Base-by-base conservation (phyloP, 345 rosid species). In the Hypericum perforatum region DNA sequence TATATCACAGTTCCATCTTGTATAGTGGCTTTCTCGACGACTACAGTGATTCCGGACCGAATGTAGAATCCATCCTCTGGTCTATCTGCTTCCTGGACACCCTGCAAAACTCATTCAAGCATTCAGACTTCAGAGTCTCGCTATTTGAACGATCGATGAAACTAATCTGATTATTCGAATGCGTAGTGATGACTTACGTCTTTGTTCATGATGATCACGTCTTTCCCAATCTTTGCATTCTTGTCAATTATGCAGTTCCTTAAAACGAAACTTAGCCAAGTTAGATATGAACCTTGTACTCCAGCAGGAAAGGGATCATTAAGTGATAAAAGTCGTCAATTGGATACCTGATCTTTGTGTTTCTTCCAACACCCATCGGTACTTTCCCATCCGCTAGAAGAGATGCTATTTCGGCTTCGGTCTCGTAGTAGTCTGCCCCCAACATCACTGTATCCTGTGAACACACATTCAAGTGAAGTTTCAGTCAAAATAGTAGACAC, bases 211-310 rank as follows among this genome's bases (percentile, higher is more conserved):
- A 91, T 85, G 64, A 79, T 53, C 68, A 87, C 98, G 12, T 87
- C 72, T 78, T 87, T 78, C 49, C 98, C 92, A 16, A 91, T 82
- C 79, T 78, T 87, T 2, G 81, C 86, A 15, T 91, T 91, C 88
- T 91, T 91, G 80, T 91, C 98, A 9, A 91, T 79, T 48, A 91
- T 85, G 76, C 98, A 87, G 58, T 82, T 85, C 86, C 98, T 91
- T 36, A 37, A 61, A 8, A 60, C 54, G 50, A 55, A 51, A 56
- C 48, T 42, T 8, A 56, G 29, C 73, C 32, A 66, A 63, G 54
- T 53, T 15, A 11, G 5, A 37, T 11, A 7, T 0, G 2, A 3
- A 5, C 43, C 11, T 5, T 43, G 43, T 39, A 32, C 6, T 9
- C n/a, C 11, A 14, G 16, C 6, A 7, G 5, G 7, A 51, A 6